Evolutionary conservation across 306 rosid species (phyloP), one percentile per base, ranked within the genome.

Genomic region (Cyclanthera cordifolia): DNA sequence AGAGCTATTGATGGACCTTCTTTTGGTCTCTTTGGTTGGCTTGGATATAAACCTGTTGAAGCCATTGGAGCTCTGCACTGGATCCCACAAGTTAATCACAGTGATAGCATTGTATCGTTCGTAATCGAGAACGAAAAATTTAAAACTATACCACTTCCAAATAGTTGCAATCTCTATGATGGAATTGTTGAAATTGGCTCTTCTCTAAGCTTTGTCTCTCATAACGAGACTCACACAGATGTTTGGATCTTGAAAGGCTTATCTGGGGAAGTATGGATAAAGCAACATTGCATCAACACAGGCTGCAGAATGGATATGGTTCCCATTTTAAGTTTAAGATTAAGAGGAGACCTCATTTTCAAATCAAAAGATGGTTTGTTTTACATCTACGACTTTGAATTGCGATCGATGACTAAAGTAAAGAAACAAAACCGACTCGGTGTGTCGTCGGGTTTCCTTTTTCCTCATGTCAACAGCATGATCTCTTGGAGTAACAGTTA

Each of bases 1-100:
- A 76, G 80, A 70, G 82, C 55, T 66, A 41, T 81, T 2, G 72
- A 72, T 74, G 85, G 83, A 46, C 88, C 88, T 74, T 41, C 78
- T n/a, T 74, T 50, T 17, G 85, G 79, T 37, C 79, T 73, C 56
- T 48, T 83, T 24, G 27, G 49, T 59, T 74, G 83, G 82, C 73
- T 78, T 69, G 82, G 82, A 56, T 53, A 52, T 45, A 24, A 5
- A 41, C 80, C 85, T 68, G 82, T 84, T 53, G 79, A 61, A n/a
- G 81, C 82, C 16, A 51, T 72, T 3, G 85, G 82, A 60, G 88
- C 82, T 64, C 20, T 84, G 71, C 88, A 84, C 56, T 84, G 88
- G 88, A 56, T 74, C 61, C 88, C 85, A 49, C 56, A 76, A 34
- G 10, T 78, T 27, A 77, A 79, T 12, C 25, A 8, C 11, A 76